Conservation (phyloP, 2,329 filamentous ascomycete genomes). For the Magnaporthiopsis rhizophila region DNA sequence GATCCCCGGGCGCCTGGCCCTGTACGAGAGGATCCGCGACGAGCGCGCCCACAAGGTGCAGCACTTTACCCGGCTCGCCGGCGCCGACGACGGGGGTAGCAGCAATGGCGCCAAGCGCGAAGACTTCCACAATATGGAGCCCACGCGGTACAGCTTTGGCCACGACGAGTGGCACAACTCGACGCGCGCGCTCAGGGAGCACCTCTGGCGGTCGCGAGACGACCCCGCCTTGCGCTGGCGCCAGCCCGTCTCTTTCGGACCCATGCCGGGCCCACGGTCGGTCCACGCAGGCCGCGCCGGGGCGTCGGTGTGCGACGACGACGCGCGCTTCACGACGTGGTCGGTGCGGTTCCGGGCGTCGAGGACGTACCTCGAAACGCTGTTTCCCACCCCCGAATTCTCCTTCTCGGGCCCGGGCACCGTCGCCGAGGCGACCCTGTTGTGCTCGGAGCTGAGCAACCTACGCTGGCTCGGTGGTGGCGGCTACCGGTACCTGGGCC, state of each 20-base stretch:
- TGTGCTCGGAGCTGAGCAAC: conserved; percentile 33
- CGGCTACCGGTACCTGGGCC: conserved; percentile 49
- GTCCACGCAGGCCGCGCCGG: conserved; percentile 21
- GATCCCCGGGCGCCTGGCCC: conserved; percentile 44
- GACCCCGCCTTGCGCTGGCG: conserved; percentile 30
- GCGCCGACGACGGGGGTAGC: conserved; percentile 30
- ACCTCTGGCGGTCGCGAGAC: conserved; percentile 31
- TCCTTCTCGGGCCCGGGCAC: conserved; percentile 35
- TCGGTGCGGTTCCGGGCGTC: conserved; percentile 43
- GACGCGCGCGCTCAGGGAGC: conserved; percentile 38
- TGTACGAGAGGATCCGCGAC: conserved; percentile 52
- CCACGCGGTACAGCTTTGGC: conserved; percentile 44
- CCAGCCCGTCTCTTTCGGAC: conserved; percentile 37
- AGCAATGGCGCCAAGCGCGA: conserved; percentile 32
- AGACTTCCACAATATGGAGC: conserved; percentile 26
- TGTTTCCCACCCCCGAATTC: conserved; percentile 34
- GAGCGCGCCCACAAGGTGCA: conserved; percentile 31
- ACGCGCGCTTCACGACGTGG: conserved; percentile 32
- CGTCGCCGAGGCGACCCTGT: conserved; percentile 34
- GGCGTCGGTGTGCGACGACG: conserved; percentile 19
- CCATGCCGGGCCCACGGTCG: conserved; percentile 37
- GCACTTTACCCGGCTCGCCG: conserved; percentile 38
- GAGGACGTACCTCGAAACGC: conserved; percentile 37
- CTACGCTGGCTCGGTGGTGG: conserved; percentile 54
- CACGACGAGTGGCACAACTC: conserved; percentile 52